A percentile compares a stretch with the other conserved stretches of the same genome.
Evolutionary conservation across 345 rosid species (phyloP).

Genomic region (Rhodamnia rubescens): DNA sequence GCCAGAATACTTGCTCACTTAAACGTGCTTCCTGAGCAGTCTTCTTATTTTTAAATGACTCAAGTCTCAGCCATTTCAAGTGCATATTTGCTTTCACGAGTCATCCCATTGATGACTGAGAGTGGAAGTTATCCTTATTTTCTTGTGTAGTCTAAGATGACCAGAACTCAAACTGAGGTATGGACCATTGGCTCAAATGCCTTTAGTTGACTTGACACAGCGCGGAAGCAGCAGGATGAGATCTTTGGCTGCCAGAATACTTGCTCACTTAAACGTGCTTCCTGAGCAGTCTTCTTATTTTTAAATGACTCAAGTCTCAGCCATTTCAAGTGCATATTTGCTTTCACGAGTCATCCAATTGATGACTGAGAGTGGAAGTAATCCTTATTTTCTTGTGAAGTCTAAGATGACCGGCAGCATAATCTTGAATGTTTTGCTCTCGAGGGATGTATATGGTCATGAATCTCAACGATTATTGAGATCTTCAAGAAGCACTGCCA

Average conservation of each 20-base stretch:
- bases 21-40: constrained; percentile 53
- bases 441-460: not conserved
- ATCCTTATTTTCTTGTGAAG: not conserved
- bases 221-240: constrained; percentile 42
- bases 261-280: constrained; percentile 58
- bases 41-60: constrained; percentile 40
- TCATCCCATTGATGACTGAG: not conserved
- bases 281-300: constrained; percentile 60
- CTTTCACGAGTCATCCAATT: not conserved
- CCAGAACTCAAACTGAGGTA: constrained; percentile 46
- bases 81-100: not conserved
- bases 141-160: not conserved
- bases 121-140: not conserved
- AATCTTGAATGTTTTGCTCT: not conserved
- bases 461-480: not conserved
- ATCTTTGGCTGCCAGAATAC: constrained; percentile 53
- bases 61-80: not conserved
- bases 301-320: not conserved
- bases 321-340: not conserved
- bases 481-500: not conserved
- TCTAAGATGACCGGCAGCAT: not conserved
- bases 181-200: constrained; percentile 49
- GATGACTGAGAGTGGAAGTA: not conserved
- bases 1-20: constrained; percentile 61
- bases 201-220: constrained; percentile 55